Evolutionary conservation across 805 yeast species (phyloP), one percentile per base, ranked within the genome.

Genomic region (Candida sakaeoensis): DNA sequence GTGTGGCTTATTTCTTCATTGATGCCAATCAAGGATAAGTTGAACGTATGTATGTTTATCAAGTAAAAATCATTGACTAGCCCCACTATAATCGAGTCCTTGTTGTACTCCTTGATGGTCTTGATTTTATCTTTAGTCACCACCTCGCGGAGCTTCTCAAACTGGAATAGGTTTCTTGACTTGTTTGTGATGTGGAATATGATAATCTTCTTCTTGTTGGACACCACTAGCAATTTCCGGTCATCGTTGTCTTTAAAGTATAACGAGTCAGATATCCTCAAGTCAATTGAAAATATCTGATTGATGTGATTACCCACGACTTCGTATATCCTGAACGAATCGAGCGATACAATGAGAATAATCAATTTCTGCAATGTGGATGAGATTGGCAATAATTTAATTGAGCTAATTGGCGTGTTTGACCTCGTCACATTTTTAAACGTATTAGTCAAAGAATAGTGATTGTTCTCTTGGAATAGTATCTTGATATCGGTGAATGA

Each of bases 261-360:
- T 5, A 50, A 41, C 16, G 46, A 43, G 19, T 49, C 55, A 27
- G 47, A 46, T 12, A 54, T 40, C 8, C 28, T 36, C 5, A 24
- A 33, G 10, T 55, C 60, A 15, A 67, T 48, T 10, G 54, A 49
- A 32, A 55, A 53, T 5, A 66, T 52, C 15, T 64, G 46, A 33
- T 61, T 61, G 26, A 68, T 47, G 41, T 64, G 66, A 14, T 50
- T 46, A 1, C 70, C 70, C 2, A 61, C 61, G 43, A 51, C 44
- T 42, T 54, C 63, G 39, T 45, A 60, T 3, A 66, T 52, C 18
- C 51, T 46, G 1, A 64, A 40, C 2, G 46, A 33, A 3, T 60
- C 69, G 3, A 43, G 24, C 3, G 48, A 51, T 7, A 59, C 53
- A 6, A 64, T 45, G 2, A 58, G 50, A 6, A 65, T 18, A 2